These are phyloP conservation scores for Castanea mollissima DNA, from an alignment of 306 rosid genomes.

Conservation along the genomic window DNA sequence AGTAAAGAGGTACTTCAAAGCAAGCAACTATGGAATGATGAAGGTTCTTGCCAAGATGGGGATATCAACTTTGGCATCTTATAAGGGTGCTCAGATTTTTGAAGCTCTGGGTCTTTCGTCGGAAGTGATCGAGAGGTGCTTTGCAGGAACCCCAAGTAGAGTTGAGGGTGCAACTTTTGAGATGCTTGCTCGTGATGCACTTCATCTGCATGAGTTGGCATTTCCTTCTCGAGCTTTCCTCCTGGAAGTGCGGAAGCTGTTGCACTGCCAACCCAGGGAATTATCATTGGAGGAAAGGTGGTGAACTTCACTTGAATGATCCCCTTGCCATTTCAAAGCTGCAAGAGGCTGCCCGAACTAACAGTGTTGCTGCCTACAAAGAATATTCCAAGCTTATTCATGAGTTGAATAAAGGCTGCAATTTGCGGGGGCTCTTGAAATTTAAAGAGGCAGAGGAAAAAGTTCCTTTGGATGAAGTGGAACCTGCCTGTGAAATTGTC, in stretches of 20 bases:
- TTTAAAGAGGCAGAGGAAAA: slow-evolving; percentile 55
- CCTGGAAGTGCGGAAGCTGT: slow-evolving; percentile 93
- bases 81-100: slow-evolving; percentile 98
- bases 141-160: slow-evolving; percentile 97
- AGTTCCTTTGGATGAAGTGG: slow-evolving; percentile 87
- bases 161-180: slow-evolving; percentile 98
- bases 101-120: slow-evolving; percentile 98
- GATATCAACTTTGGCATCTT: slow-evolving; percentile 96
- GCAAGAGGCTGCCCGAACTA: slow-evolving; percentile 95
- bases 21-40: slow-evolving; percentile 96
- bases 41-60: slow-evolving; percentile 99
- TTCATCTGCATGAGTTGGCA: slow-evolving; percentile 80
- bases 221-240: slow-evolving; percentile 76
- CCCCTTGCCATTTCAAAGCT: slow-evolving; percentile 93
- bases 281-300: slow-evolving; percentile 99
- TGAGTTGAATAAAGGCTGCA: slow-evolving; percentile 83
- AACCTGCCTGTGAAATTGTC: slow-evolving; percentile 90
- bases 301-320: slow-evolving; percentile 94
- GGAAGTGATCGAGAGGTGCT: slow-evolving; percentile 88
- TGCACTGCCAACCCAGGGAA: slow-evolving; percentile 96
- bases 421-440: slow-evolving; percentile 86
- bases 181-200: slow-evolving; percentile 79
- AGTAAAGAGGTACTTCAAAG: slow-evolving; percentile 82
- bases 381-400: slow-evolving; percentile 88
- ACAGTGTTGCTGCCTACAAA: slow-evolving; percentile 82